phyloP scores from a whole-genome alignment of 1,139 yeast species.

The Candida neerlandica region DNA sequence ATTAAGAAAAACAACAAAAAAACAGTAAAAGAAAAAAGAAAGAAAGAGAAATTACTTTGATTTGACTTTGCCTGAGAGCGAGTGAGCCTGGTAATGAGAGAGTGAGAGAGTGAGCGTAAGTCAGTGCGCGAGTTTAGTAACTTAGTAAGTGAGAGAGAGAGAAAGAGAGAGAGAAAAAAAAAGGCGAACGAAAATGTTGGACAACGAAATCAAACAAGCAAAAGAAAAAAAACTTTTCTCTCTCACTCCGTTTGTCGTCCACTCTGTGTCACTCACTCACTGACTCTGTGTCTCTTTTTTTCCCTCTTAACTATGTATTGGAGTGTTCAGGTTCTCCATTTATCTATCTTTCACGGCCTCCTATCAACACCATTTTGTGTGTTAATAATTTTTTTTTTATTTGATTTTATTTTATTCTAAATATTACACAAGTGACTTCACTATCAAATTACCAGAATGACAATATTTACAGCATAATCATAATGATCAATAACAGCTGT shows the following conservation, averaged over 20 bases:
- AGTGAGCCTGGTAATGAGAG: not conserved
- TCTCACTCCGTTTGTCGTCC: not conserved
- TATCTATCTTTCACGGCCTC: not conserved
- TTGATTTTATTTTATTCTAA: not conserved
- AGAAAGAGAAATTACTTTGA: constrained; percentile 1
- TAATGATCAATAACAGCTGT: no score
- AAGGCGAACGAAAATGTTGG: constrained; percentile 5
- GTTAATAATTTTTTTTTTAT: no score
- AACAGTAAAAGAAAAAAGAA: constrained; percentile 4
- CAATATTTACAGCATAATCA: no score
- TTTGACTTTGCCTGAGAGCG: no score
- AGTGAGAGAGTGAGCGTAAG: not conserved
- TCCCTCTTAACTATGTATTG: no score
- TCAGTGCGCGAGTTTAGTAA: no score
- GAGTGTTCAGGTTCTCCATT: no score
- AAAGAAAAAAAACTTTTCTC: constrained; percentile 3
- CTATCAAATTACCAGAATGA: not conserved
- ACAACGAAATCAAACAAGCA: constrained; percentile 5
- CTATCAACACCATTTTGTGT: not conserved
- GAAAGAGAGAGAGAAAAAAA: not conserved
- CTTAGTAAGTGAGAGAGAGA: not conserved
- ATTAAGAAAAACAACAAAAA: constrained; percentile 3
- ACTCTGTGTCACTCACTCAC: not conserved
- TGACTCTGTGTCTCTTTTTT: not conserved
- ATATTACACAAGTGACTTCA: not conserved